Evolutionary conservation across 495 filamentous ascomycete genomes (phyloP).

Genomic region (Hypomontagnella submonticulosa): DNA sequence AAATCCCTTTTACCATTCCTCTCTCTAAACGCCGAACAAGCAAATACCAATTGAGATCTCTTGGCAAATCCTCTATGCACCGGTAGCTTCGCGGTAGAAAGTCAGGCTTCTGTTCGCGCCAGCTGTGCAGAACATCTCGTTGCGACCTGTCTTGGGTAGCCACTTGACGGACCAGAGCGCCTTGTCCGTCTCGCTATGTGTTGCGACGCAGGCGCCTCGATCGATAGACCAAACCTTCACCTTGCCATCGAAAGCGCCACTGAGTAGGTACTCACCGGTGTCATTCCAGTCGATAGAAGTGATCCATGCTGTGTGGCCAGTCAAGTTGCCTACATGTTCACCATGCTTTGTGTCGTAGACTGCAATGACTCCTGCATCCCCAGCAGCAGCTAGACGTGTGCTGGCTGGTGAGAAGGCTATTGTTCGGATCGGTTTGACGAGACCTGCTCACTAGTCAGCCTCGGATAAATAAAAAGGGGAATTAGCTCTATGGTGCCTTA

Average conservation of each 20-base stretch:
- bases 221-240: conserved; percentile 95
- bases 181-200: conserved; percentile 89
- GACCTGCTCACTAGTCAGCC: conserved; percentile 62
- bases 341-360: conserved; percentile 92
- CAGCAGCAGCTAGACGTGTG: conserved; percentile 89
- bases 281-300: conserved; percentile 90
- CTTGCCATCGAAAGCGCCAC: conserved; percentile 89
- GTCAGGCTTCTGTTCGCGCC: conserved; percentile 82
- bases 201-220: conserved; percentile 84
- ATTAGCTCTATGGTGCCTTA: neutral
- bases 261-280: conserved; percentile 92
- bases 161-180: conserved; percentile 88
- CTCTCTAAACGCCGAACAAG: conserved; percentile 43
- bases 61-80: conserved; percentile 57
- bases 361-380: conserved; percentile 87
- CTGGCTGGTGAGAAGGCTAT: conserved; percentile 88
- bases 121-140: conserved; percentile 87
- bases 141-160: conserved; percentile 77
- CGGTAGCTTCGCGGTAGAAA: conserved; percentile 93
- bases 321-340: conserved; percentile 88
- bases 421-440: conserved; percentile 83
- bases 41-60: neutral
- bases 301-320: conserved; percentile 85
- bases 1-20: conserved; percentile 35
- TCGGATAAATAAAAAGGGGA: neutral